A percentile compares a stretch with the other conserved stretches of the same genome.
Conservation (phyloP, 306 rosid species). For the Trifolium repens region DNA sequence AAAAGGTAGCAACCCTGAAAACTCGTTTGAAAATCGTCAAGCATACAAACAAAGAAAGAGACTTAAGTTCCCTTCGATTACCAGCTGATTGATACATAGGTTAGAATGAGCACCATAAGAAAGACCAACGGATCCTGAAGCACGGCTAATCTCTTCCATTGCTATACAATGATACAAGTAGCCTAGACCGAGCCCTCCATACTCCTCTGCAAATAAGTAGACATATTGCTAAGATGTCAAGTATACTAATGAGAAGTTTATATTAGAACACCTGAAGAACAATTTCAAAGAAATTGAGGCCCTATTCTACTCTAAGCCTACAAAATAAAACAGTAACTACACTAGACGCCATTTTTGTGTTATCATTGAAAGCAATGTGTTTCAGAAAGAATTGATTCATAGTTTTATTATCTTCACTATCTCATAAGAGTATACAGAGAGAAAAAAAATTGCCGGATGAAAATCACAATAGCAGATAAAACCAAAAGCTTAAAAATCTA, state of each 20-base stretch:
- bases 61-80: constrained; percentile 43
- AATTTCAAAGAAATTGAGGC: not conserved
- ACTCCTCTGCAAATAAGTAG: constrained; percentile 73
- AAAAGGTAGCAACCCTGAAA: constrained; percentile 21
- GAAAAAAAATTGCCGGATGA: not conserved
- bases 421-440: constrained; percentile 1
- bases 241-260: constrained; percentile 14
- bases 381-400: constrained; percentile 13
- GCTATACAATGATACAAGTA: constrained; percentile 94
- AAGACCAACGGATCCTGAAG: constrained; percentile 96
- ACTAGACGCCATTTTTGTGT: constrained; percentile 10
- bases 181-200: constrained; percentile 97
- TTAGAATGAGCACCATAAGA: constrained; percentile 98
- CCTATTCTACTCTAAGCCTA: constrained; percentile 19
- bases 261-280: constrained; percentile 1
- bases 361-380: constrained; percentile 3
- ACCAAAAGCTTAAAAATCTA: too few relatives aligned
- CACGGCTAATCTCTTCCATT: constrained; percentile 97
- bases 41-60: constrained; percentile 30
- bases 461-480: not conserved
- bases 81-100: constrained; percentile 95
- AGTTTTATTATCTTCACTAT: constrained; percentile 30
- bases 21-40: constrained; percentile 28
- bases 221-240: constrained; percentile 22
- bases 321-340: constrained; percentile 27